phyloP scores from a whole-genome alignment of 345 rosid genomes.

The Conringia planisiliqua region DNA sequence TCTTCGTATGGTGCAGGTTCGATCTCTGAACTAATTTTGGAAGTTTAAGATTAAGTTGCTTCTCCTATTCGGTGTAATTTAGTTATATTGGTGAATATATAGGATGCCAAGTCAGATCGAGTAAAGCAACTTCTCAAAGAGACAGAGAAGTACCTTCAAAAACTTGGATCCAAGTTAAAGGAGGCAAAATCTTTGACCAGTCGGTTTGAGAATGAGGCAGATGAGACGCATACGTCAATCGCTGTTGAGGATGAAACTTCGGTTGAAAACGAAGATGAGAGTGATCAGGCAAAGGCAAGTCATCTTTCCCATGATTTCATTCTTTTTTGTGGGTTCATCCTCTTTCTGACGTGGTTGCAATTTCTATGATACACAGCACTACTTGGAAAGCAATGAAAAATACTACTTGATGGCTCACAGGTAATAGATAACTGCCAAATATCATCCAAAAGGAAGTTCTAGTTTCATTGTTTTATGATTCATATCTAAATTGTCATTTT shows the following conservation, averaged over 20 bases:
- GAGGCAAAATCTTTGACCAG: constrained; percentile 61
- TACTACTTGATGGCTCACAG: constrained; percentile 97
- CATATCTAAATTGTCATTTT: neutral
- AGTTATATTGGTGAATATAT: neutral
- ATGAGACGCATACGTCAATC: constrained; percentile 43
- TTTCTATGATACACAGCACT: constrained; percentile 59
- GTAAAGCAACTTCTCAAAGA: constrained; percentile 85
- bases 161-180: constrained; percentile 80
- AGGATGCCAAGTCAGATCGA: constrained; percentile 97
- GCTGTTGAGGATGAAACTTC: constrained; percentile 55
- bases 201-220: constrained; percentile 59
- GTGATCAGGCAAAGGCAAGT: constrained; percentile 87
- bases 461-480: neutral
- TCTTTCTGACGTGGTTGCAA: constrained; percentile 1
- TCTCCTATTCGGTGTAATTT: constrained; percentile 2
- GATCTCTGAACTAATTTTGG: constrained; percentile 26
- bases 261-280: constrained; percentile 78
- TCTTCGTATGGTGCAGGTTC: constrained; percentile 93
- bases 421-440: constrained; percentile 32
- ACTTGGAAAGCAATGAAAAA: constrained; percentile 92
- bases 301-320: neutral
- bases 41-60: constrained; percentile 4
- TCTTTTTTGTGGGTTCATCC: neutral
- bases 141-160: constrained; percentile 89
- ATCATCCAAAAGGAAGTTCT: neutral